phyloP scores from a whole-genome alignment of 139 green algal genomes.

The Tetraselmis chui region DNA sequence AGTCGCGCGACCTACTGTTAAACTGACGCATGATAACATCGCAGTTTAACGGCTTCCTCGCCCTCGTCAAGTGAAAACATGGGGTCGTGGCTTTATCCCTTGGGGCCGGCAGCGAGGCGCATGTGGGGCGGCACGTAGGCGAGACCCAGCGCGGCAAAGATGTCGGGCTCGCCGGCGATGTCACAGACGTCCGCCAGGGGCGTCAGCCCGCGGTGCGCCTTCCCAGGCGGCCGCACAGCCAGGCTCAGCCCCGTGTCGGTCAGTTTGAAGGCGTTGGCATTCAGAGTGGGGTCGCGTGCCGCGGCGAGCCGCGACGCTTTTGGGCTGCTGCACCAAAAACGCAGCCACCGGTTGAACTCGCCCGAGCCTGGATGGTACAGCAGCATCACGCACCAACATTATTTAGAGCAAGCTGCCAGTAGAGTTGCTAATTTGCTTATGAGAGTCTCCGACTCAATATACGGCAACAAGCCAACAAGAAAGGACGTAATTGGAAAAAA shows the following conservation, averaged over 20 bases:
- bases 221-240: neutral
- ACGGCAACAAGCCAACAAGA: too few species aligned
- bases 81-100: too few species aligned
- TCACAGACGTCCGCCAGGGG: neutral
- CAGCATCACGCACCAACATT: too few species aligned
- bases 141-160: conserved; percentile 19
- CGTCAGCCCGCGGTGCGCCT: neutral
- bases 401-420: too few species aligned
- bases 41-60: too few species aligned
- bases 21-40: too few species aligned
- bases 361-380: conserved; percentile 11
- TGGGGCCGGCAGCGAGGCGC: neutral
- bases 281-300: neutral
- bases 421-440: too few species aligned
- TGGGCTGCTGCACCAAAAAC: conserved; percentile 14
- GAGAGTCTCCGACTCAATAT: too few species aligned
- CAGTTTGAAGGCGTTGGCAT: conserved; percentile 16
- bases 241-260: conserved; percentile 2
- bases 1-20: too few species aligned
- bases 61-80: too few species aligned
- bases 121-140: conserved; percentile 23
- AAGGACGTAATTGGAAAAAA: too few species aligned
- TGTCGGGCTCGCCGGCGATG: conserved; percentile 12
- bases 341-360: conserved; percentile 12
- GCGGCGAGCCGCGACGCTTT: neutral